Evolutionary conservation across 1,139 yeast species (phyloP).

Genomic region (Taphrina deformans): DNA sequence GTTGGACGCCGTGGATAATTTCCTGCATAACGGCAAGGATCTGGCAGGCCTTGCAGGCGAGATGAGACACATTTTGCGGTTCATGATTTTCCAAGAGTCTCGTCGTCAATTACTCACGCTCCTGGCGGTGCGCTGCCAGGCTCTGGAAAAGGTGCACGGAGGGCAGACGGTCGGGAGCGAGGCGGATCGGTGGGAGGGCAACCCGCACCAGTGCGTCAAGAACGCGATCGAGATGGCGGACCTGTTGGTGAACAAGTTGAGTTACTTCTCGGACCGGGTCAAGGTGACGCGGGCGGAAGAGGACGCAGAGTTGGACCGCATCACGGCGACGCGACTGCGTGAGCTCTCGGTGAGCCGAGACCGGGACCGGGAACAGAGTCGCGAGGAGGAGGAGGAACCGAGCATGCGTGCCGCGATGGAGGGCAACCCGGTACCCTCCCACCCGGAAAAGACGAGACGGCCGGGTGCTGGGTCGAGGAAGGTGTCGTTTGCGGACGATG

Average conservation of each 20-base stretch:
- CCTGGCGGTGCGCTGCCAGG: slow-evolving; percentile 16
- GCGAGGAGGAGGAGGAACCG: background rate
- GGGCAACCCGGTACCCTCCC: background rate
- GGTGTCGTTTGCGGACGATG: slow-evolving; percentile 4
- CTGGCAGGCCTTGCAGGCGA: slow-evolving; percentile 23
- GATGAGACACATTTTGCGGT: slow-evolving; percentile 36
- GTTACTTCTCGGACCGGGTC: slow-evolving; percentile 21
- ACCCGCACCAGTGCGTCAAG: slow-evolving; percentile 11
- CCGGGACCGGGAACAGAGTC: background rate
- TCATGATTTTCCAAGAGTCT: slow-evolving; percentile 39
- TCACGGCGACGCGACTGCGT: slow-evolving; percentile 5
- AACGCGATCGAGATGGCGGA: slow-evolving; percentile 29
- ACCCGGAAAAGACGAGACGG: background rate
- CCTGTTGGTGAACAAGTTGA: slow-evolving; percentile 8
- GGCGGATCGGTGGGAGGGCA: background rate
- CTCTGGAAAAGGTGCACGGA: slow-evolving; percentile 1
- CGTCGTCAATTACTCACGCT: slow-evolving; percentile 37
- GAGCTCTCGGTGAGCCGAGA: background rate
- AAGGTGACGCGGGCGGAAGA: slow-evolving; percentile 15
- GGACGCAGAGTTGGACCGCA: slow-evolving; percentile 21
- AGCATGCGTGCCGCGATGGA: background rate
- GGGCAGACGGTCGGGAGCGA: background rate
- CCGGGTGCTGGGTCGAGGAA: background rate
- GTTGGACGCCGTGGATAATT: slow-evolving; percentile 38
- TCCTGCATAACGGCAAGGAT: slow-evolving; percentile 34